phyloP scores from a whole-genome alignment of 345 rosid species.

The Sisymbrium irio region DNA sequence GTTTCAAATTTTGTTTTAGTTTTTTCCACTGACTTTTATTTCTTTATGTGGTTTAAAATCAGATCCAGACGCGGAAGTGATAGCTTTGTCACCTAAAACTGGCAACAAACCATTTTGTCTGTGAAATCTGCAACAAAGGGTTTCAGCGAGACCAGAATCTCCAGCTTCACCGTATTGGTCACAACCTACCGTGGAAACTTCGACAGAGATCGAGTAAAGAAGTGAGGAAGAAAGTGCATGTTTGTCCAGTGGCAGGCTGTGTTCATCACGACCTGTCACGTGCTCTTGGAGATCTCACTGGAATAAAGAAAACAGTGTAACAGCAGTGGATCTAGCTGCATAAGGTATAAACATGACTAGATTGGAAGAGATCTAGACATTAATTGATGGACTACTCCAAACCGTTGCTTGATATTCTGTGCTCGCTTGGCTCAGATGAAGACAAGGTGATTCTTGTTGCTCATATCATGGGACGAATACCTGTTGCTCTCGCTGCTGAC shows the following conservation, averaged over 20 bases:
- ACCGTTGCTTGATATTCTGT: constrained; percentile 24
- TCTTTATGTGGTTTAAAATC: constrained; percentile 11
- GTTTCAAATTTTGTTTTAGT: not conserved
- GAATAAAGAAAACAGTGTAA: constrained; percentile 70
- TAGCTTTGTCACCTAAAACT: constrained; percentile 89
- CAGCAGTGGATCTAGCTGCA: constrained; percentile 36
- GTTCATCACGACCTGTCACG: constrained; percentile 90
- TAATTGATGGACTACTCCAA: constrained; percentile 1
- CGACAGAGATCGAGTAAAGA: constrained; percentile 85
- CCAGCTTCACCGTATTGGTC: constrained; percentile 94
- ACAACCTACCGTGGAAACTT: constrained; percentile 92
- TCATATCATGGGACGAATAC: constrained; percentile 59
- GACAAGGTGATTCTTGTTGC: constrained; percentile 52
- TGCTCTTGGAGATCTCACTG: constrained; percentile 94
- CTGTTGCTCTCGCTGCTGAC: constrained; percentile 42
- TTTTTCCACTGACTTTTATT: too few relatives aligned
- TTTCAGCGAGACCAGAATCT: constrained; percentile 96
- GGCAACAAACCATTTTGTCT: constrained; percentile 89
- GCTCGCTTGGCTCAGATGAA: not conserved
- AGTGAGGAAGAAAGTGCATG: constrained; percentile 87
- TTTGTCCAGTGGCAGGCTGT: constrained; percentile 76
- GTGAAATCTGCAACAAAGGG: constrained; percentile 96
- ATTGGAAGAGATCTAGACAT: constrained; percentile 23
- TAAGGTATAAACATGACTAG: constrained; percentile 31
- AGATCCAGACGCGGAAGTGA: constrained; percentile 98